Conservation (phyloP, 257 asterid species). For the Nicotiana obtusifolia region DNA sequence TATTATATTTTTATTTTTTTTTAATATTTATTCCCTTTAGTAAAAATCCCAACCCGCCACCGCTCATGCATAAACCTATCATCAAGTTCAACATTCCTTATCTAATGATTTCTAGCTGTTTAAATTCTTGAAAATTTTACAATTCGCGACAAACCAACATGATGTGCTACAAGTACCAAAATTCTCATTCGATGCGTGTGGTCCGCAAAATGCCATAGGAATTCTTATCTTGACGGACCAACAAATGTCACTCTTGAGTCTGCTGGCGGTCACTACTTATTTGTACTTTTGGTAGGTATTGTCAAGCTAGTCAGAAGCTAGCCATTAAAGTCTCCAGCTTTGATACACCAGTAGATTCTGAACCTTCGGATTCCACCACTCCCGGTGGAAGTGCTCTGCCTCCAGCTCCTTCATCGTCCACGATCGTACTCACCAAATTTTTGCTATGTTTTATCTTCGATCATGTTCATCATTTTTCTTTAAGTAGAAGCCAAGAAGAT, state of each 20-base stretch:
- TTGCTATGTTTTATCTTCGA: too few relatives aligned
- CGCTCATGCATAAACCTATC: too few relatives aligned
- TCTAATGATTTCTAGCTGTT: background rate
- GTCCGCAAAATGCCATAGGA: conserved; percentile 23
- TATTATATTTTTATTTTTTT: too few relatives aligned
- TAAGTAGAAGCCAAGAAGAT: too few relatives aligned
- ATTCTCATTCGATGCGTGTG: conserved; percentile 35
- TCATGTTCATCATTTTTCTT: too few relatives aligned
- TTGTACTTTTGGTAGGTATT: conserved; percentile 37
- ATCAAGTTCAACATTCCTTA: too few relatives aligned
- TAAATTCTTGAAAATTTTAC: background rate
- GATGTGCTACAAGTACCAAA: conserved; percentile 32
- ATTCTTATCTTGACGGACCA: conserved; percentile 21
- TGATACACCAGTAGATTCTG: conserved; percentile 22
- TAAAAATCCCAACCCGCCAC: too few relatives aligned
- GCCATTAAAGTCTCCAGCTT: conserved; percentile 18
- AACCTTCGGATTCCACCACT: conserved; percentile 11
- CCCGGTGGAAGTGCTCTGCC: background rate
- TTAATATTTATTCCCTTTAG: too few relatives aligned
- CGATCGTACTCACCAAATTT: too few relatives aligned
- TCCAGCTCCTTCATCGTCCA: too few relatives aligned
- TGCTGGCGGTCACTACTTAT: conserved; percentile 36
- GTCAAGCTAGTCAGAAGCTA: conserved; percentile 35
- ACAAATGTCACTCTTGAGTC: conserved; percentile 33
- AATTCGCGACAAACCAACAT: conserved; percentile 29